A percentile compares a stretch with the other conserved stretches of the same genome.
phyloP scores from a whole-genome alignment of 1,139 yeast genomes.

The Nematodospora anomalae region DNA sequence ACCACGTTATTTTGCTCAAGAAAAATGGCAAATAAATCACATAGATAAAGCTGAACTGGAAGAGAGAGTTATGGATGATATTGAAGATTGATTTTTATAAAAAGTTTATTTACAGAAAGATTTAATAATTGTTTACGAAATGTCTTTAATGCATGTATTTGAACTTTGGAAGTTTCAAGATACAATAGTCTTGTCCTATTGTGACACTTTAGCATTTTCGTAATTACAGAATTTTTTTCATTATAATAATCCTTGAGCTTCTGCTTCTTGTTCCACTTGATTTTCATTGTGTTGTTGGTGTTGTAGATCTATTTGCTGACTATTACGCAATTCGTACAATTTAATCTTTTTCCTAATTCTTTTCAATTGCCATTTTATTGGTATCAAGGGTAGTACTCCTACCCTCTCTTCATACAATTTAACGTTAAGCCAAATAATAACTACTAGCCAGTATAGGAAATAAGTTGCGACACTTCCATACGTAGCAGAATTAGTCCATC shows the following conservation, averaged over 20 bases:
- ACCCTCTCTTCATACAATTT: slow-evolving; percentile 60
- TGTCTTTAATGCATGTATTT: no score
- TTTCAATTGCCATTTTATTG: slow-evolving; percentile 58
- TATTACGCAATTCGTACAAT: slow-evolving; percentile 21
- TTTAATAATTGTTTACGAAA: background rate
- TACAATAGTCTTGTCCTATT: no score
- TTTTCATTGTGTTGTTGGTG: slow-evolving; percentile 2
- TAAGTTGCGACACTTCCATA: slow-evolving; percentile 87
- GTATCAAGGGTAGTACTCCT: slow-evolving; percentile 61
- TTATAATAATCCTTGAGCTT: slow-evolving; percentile 14
- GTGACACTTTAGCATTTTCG: no score
- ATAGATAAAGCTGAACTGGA: background rate
- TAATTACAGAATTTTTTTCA: no score
- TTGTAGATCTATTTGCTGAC: slow-evolving; percentile 8
- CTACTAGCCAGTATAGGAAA: slow-evolving; percentile 69
- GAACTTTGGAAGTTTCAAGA: no score
- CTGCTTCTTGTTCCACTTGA: slow-evolving; percentile 6
- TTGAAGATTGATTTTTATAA: background rate
- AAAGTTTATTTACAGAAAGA: background rate
- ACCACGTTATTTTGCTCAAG: slow-evolving; percentile 67
- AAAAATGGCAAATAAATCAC: slow-evolving; percentile 11
- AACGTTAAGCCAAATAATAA: slow-evolving; percentile 52
- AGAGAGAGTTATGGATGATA: background rate
- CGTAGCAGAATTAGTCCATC: slow-evolving; percentile 96
- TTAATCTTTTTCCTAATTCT: slow-evolving; percentile 52